Base-by-base conservation (phyloP, 2,329 filamentous ascomycete species). In the Coniochaeta ligniaria region DNA sequence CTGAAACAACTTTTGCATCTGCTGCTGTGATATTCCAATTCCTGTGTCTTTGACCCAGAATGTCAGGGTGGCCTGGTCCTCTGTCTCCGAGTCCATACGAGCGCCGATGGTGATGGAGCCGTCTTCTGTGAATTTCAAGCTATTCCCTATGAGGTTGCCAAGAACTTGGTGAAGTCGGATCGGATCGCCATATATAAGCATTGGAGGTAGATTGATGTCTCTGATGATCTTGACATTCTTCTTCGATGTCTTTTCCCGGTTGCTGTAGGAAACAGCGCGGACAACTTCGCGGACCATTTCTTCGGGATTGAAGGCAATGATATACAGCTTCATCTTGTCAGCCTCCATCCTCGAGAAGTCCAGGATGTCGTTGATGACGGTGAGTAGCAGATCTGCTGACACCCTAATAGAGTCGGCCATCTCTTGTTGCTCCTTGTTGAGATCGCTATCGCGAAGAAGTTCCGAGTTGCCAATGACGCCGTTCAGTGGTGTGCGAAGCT, bases 331-430 rank as follows among this genome's bases (percentile, higher is more conserved):
- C 78, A 96, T 87, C 72, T 92, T 89, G 66, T 93, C 91, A 2
- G 90, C 91, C 72, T 96, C 92, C 77, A 95, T 92, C 73, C 96
- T 96, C 31, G 92, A 96, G 71, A 96, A 96, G 74, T 98, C 94
- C 5, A 97, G 80, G 59, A 97, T 96, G 70, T 98, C 94, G 70
- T 97, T 97, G 76, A 97, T 97, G 56, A 97, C 91, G 0, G 92
- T 95, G 28, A 97, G 79, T 16, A 97, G 77, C 17, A 95, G 86
- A 70, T 97, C 92, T 0, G 91, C 92, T 57, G 91, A 96, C 35
- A 93, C 83, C 57, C 91, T 86, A 60, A 96, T 95, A 17, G 91
- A 94, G 69, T 96, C 91, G 4, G 91, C 90, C 80, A 92, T 95
- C 66, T 96, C 91, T 35, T 87, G 81, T 72, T 96, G 91, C 64